Percentiles rank a stretch among this genome's conserved stretches.
Evolutionary conservation across 495 filamentous ascomycete species (phyloP).

Genomic region (Pyrenula aspistea): DNA sequence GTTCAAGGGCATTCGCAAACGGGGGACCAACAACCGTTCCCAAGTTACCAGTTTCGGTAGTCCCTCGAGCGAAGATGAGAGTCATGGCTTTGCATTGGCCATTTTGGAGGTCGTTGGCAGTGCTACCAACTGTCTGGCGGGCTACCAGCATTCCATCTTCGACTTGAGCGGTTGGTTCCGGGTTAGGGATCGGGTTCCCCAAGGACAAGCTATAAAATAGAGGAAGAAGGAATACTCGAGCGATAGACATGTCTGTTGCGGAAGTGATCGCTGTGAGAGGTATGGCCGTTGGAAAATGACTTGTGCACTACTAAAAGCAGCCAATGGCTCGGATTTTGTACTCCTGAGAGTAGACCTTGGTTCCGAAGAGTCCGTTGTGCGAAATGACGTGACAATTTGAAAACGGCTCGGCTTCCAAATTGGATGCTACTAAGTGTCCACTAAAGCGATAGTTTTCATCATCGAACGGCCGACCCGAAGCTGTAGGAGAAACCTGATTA

Average conservation of each 20-base stretch:
- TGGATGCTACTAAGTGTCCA: no score
- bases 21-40: slow-evolving; percentile 20
- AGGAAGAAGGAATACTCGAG: neutral
- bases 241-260: neutral
- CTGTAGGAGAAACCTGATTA: neutral
- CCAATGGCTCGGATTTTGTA: neutral
- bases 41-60: slow-evolving; percentile 24
- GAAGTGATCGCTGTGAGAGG: neutral
- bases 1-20: slow-evolving; percentile 13
- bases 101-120: slow-evolving; percentile 17
- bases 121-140: neutral
- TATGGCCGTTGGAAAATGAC: no score
- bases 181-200: neutral
- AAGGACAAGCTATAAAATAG: neutral
- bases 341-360: neutral
- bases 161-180: neutral
- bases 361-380: neutral
- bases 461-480: neutral
- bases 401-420: no score
- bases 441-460: no score
- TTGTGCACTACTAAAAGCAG: no score
- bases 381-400: neutral
- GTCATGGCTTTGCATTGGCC: slow-evolving; percentile 22
- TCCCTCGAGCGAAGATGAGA: slow-evolving; percentile 28
- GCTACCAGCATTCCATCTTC: neutral